Conservation (phyloP, 495 filamentous ascomycete species). For the Talaromyces liani region DNA sequence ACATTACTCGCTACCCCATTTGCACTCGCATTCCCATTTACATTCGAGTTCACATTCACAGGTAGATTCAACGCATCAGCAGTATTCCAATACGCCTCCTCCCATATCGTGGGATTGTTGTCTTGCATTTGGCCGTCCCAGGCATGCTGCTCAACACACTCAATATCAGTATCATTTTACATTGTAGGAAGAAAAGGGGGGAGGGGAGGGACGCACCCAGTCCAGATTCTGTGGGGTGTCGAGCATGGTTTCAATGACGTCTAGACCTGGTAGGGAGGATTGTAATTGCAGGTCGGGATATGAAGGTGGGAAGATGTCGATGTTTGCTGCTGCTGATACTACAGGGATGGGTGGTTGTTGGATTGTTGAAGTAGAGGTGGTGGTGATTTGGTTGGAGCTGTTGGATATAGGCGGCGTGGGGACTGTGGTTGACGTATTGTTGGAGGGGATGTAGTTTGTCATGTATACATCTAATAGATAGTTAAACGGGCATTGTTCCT, state of each 20-base stretch:
- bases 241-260: conserved; percentile 48
- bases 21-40: not conserved
- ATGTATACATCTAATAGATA: not conserved
- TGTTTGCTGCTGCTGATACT: not conserved
- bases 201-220: conserved; percentile 53
- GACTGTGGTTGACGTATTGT: not conserved
- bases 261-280: conserved; percentile 31
- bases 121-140: conserved; percentile 11
- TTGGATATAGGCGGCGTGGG: not conserved
- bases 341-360: not conserved
- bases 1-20: too few species aligned
- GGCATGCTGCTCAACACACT: not conserved
- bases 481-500: too few species aligned
- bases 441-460: not conserved
- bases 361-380: not conserved
- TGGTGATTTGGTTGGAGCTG: not conserved
- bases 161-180: too few species aligned
- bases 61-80: not conserved
- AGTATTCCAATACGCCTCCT: not conserved
- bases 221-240: conserved; percentile 51
- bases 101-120: not conserved
- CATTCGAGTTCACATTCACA: not conserved
- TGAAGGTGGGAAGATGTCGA: conserved; percentile 23
- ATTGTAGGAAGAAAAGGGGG: too few species aligned
- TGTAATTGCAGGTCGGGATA: conserved; percentile 10